Evolutionary conservation across 2,329 filamentous ascomycete genomes (phyloP).

Genomic region (Pseudogymnoascus sp.): DNA sequence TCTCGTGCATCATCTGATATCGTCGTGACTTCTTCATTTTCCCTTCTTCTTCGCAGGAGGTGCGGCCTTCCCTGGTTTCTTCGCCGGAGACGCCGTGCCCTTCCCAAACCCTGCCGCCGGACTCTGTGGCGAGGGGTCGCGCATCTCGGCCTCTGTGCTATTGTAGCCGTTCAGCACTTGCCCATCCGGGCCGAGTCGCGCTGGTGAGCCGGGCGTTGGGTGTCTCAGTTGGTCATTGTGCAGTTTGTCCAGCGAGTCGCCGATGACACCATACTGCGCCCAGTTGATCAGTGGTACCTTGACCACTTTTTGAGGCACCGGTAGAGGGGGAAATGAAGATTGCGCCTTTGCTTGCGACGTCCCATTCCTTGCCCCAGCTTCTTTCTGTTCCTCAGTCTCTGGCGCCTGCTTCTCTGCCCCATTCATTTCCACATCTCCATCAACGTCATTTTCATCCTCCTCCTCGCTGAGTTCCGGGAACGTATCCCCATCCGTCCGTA

Average conservation of each 20-base stretch:
- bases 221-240: slow-evolving; percentile 69
- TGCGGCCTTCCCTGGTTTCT: background rate
- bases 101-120: background rate
- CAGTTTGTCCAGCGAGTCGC: slow-evolving; percentile 73
- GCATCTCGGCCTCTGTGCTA: background rate
- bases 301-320: slow-evolving; percentile 72
- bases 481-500: slow-evolving; percentile 32
- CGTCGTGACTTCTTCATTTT: background rate
- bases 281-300: slow-evolving; percentile 88
- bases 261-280: slow-evolving; percentile 87
- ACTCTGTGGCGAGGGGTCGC: background rate
- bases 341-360: background rate
- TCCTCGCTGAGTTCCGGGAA: slow-evolving; percentile 21
- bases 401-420: background rate
- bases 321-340: slow-evolving; percentile 37
- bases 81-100: background rate
- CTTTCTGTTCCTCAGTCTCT: background rate
- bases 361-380: background rate
- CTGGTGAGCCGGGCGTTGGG: slow-evolving; percentile 51
- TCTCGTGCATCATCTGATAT: no score
- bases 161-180: background rate
- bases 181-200: slow-evolving; percentile 24
- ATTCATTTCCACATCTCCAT: slow-evolving; percentile 15
- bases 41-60: background rate
- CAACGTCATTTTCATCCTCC: slow-evolving; percentile 29